Base-by-base conservation (phyloP, 768 basidiomycete species). In the Leccinum arenicola region DNA sequence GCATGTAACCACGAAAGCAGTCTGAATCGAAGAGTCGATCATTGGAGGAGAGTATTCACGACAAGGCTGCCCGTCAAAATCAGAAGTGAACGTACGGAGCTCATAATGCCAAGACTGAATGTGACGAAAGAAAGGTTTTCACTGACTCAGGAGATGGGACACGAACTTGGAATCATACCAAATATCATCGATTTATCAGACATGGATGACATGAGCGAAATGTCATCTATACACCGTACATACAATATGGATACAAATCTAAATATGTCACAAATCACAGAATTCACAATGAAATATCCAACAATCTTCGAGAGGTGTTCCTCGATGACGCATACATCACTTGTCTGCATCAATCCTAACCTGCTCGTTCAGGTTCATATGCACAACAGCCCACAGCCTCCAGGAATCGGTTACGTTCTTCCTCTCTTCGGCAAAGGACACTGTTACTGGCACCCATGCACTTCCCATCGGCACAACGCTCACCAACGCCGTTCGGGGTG, bases 361-460 rank as follows among this genome's bases (percentile, higher is more conserved):
- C 19, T 19, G 19, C 43, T 17, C 52, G 47, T 36, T 64, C 68
- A 2, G 72, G 76, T 58, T 84, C 83, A 61, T 79, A 85, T 25
- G 72, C 70, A 43, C 76, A 72, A 61, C 84, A 85, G 14, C 78
- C 75, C 48, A 83, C 71, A 21, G 62, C 64, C 59, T 72, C 71
- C 35, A 85, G 63, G 76, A 84, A 84, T 53, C 62, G 68, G 40
- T 60, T 66, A 19, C 80, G 76, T 60, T 77, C 77, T 56, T 76
- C 72, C 40, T 81, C 80, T 57, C 74, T 72, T 56, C 75, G 69
- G 66, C 77, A 78, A 12, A 75, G 14, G 2, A 78, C 66, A 55
- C 72, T 78, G 53, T 76, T 77, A 6, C 66, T 64, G 25, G 69
- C 61, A 1, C 78, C 76, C 66, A 77, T 74, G 54, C 77, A 80